Evolutionary conservation across 768 basidiomycete species (phyloP).

Genomic region (Macrolepiota albuminosa): DNA sequence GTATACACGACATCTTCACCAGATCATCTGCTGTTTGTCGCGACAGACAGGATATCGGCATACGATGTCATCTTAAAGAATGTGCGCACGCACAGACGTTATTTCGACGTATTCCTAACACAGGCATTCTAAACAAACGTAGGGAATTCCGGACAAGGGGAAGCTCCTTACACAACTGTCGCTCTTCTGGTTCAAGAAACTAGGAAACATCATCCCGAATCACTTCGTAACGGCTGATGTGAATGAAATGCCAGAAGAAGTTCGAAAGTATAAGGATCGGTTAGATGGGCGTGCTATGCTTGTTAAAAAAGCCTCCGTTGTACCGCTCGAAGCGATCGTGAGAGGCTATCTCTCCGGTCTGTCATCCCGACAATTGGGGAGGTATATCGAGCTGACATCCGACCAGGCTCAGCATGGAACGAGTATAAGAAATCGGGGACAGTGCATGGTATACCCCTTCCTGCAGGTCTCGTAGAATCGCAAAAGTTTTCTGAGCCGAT

Average conservation of each 20-base stretch:
- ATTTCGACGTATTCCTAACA: constrained; percentile 5
- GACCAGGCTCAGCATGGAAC: constrained; percentile 86
- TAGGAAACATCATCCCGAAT: constrained; percentile 76
- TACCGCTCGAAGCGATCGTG: constrained; percentile 94
- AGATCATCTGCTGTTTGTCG: constrained; percentile 83
- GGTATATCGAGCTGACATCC: neutral
- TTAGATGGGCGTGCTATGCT: constrained; percentile 88
- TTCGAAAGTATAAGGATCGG: constrained; percentile 68
- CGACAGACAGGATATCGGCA: constrained; percentile 93
- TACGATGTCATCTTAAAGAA: constrained; percentile 95
- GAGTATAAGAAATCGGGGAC: constrained; percentile 89
- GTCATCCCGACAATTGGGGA: neutral
- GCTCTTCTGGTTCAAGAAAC: constrained; percentile 91
- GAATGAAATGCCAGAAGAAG: constrained; percentile 77
- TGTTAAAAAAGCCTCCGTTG: constrained; percentile 81
- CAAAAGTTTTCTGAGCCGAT: constrained; percentile 76
- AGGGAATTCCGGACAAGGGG: constrained; percentile 97
- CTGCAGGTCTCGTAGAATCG: constrained; percentile 77
- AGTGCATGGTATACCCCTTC: constrained; percentile 80
- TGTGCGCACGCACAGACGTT: constrained; percentile 44
- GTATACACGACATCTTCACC: constrained; percentile 76
- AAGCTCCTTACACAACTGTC: constrained; percentile 86
- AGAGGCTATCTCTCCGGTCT: constrained; percentile 94
- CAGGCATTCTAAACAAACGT: constrained; percentile 2
- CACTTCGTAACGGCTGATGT: constrained; percentile 80